Conservation (phyloP, 345 rosid species). For the Excoecaria cochinchinensis region DNA sequence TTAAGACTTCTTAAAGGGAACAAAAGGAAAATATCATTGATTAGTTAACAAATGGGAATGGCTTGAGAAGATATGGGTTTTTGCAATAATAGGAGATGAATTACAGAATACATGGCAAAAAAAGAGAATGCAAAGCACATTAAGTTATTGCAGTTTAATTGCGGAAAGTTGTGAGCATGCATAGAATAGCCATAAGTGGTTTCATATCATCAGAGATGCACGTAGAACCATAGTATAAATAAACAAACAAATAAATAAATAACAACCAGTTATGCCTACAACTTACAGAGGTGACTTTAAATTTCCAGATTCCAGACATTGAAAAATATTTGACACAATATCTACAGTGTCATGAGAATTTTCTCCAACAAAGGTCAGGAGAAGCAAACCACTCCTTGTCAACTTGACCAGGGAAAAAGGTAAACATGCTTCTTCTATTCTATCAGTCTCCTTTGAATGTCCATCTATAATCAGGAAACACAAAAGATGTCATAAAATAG, state of each 20-base stretch:
- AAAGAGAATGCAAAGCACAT: not conserved
- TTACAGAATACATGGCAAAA: not conserved
- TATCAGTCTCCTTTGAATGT: slow-evolving; percentile 25
- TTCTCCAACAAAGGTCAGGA: slow-evolving; percentile 53
- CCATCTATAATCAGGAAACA: slow-evolving; percentile 35
- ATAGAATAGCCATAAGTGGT: not conserved
- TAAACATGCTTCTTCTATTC: slow-evolving; percentile 29
- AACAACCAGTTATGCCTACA: not conserved
- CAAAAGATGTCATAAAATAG: not conserved
- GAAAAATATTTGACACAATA: slow-evolving; percentile 51
- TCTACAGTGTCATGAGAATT: slow-evolving; percentile 39
- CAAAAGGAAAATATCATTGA: not conserved
- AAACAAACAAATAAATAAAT: not conserved
- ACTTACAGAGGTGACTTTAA: slow-evolving; percentile 69
- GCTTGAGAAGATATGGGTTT: not conserved
- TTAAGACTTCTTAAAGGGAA: not conserved
- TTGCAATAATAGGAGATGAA: not conserved
- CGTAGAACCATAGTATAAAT: not conserved
- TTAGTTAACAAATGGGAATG: not conserved
- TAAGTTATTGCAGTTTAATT: not conserved
- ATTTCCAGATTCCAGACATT: slow-evolving; percentile 54
- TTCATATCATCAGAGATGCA: not conserved
- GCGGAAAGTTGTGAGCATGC: not conserved
- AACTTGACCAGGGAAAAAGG: slow-evolving; percentile 83
- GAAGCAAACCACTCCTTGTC: slow-evolving; percentile 79